These are phyloP conservation scores for Ricinus communis DNA, from an alignment of 345 rosid genomes.

Conservation along the genomic window DNA sequence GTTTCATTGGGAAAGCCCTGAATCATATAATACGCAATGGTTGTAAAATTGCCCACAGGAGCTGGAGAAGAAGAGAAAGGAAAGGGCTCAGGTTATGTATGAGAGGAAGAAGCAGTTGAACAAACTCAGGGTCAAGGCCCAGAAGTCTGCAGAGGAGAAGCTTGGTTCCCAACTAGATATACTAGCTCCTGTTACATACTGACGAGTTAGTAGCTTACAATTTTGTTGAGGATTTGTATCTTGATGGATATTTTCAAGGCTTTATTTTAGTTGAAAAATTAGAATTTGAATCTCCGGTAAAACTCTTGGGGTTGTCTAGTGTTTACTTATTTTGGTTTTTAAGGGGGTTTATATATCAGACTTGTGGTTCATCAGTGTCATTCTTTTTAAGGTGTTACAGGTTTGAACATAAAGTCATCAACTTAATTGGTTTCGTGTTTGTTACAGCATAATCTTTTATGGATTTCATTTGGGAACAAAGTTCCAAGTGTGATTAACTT, in stretches of 20 bases:
- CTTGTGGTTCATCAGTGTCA: neutral
- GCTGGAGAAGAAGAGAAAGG: conserved; percentile 83
- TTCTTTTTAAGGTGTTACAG: neutral
- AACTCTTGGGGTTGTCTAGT: neutral
- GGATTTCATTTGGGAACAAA: neutral
- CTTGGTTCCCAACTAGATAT: conserved; percentile 68
- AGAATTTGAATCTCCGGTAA: neutral
- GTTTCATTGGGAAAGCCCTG: too few species aligned
- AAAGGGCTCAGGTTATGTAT: conserved; percentile 55
- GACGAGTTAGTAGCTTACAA: conserved; percentile 8
- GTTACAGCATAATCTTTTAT: too few species aligned
- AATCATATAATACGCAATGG: too few species aligned
- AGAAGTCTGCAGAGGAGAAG: conserved; percentile 72
- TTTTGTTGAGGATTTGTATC: conserved; percentile 10
- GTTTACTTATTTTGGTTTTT: neutral
- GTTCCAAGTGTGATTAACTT: too few species aligned
- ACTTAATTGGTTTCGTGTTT: too few species aligned
- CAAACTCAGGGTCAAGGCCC: conserved; percentile 80
- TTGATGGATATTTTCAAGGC: neutral
- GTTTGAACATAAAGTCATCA: too few species aligned
- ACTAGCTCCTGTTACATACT: conserved; percentile 60
- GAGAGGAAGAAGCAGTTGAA: conserved; percentile 78
- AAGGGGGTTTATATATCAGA: neutral
- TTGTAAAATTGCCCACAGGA: conserved; percentile 39
- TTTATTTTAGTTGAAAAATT: neutral